Base-by-base conservation (phyloP, 192 early-diverging fungal species). In the Coemansia reversa region DNA sequence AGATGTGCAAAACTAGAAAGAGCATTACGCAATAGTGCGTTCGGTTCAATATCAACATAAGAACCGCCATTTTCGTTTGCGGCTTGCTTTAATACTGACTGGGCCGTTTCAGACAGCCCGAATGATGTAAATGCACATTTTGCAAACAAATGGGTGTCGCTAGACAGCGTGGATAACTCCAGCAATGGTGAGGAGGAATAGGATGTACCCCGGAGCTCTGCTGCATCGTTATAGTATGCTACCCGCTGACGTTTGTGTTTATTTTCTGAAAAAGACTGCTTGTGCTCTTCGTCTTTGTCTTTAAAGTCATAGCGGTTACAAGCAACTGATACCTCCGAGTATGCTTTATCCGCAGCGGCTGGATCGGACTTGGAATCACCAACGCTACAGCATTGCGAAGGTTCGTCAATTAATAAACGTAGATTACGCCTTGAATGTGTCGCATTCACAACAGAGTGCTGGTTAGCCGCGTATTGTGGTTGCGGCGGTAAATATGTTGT, bases 101-200 rank as follows among this genome's bases (percentile, higher is more conserved):
- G 58, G 0, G 55, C 61, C 0, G 29, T 24, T 3, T 30, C 48
- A 2, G 70, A 29, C 1, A 81, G 55, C 1, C 74, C 79, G 18
- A 75, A 50, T 22, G 79, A 72, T 3, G 63, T 65, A 58, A 81
- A 81, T 14, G 68, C 24, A 35, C 79, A 81, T 7, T 23, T 5
- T 18, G 42, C 50, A 64, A 81, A 81, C 19, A 70, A 12, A 20
- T 32, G 23, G 1, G 47, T 23, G 14, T 60, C 54, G 12, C 12
- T 9, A 5, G 69, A 42, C 7, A 7, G 33, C 14, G 57, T 33
- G 0, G 62, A 60, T 22, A 65, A 30, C 50, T 60, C 69, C 23
- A 65, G 35, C 29, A 42, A 57, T 29, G 54, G 59, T 8, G 53
- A 54, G n/a, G 64, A 65, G 11, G 63, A 62, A 7, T 20, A 42